A percentile compares a stretch with the other conserved stretches of the same genome.
Evolutionary conservation across 306 rosid genomes (phyloP).

Genomic region (Castanea mollissima): DNA sequence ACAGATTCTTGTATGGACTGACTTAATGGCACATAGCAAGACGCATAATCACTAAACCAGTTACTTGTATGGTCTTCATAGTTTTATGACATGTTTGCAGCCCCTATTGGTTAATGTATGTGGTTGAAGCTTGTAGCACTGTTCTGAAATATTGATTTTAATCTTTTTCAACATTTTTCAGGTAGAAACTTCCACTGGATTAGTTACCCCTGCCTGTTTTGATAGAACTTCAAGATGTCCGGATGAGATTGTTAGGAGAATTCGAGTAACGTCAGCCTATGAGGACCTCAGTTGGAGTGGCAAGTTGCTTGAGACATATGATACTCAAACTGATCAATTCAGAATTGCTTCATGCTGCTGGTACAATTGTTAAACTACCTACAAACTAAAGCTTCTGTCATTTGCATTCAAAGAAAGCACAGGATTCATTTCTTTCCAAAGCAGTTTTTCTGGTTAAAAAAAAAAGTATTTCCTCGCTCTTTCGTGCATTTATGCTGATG

Average conservation of each 20-base stretch:
- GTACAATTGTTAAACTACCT: slow-evolving; percentile 36
- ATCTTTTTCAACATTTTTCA: slow-evolving; percentile 29
- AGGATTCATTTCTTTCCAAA: neutral
- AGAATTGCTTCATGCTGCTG: slow-evolving; percentile 72
- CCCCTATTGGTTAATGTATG: neutral
- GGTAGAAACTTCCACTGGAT: slow-evolving; percentile 68
- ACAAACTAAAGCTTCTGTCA: slow-evolving; percentile 7
- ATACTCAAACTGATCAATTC: slow-evolving; percentile 60
- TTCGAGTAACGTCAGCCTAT: slow-evolving; percentile 50
- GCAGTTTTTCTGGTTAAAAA: neutral
- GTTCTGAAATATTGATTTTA: neutral
- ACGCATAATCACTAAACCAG: neutral
- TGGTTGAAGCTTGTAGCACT: slow-evolving; percentile 1
- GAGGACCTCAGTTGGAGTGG: slow-evolving; percentile 63
- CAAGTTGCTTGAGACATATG: slow-evolving; percentile 80
- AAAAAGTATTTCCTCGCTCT: neutral
- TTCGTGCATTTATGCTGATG: slow-evolving; percentile 1
- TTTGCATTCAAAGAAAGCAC: neutral
- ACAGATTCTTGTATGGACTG: neutral
- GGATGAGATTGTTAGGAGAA: slow-evolving; percentile 57
- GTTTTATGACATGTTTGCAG: slow-evolving; percentile 4
- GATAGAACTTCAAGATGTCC: too few relatives aligned
- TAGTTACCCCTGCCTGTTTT: slow-evolving; percentile 27
- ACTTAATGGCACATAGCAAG: neutral
- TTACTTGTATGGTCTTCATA: neutral